Conservation (phyloP, 345 rosid species). For the Corymbia maculata region DNA sequence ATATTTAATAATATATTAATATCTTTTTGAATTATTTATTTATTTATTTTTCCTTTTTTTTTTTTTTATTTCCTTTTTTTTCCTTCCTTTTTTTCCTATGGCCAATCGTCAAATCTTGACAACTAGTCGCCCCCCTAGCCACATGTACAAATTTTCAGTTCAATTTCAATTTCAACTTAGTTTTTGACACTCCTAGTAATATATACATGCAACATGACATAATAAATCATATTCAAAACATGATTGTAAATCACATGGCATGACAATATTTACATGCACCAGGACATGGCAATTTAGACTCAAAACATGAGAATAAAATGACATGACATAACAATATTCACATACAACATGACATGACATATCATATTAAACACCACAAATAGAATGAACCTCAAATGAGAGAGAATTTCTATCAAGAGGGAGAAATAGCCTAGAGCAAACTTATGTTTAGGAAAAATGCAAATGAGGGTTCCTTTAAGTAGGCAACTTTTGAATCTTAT, state of each 20-base stretch:
- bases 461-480: background rate
- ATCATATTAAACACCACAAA: background rate
- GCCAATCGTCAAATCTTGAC: too few species aligned
- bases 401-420: background rate
- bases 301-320: background rate
- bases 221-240: background rate
- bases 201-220: too few species aligned
- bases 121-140: too few species aligned
- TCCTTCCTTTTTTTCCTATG: too few species aligned
- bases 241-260: background rate
- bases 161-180: too few species aligned
- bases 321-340: background rate
- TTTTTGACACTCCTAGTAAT: too few species aligned
- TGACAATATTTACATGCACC: background rate
- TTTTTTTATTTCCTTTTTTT: too few species aligned
- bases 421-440: background rate
- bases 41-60: accelerated
- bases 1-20: too few species aligned
- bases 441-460: background rate
- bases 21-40: too few species aligned
- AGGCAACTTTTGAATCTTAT: background rate
- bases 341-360: too few species aligned
- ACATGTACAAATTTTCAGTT: too few species aligned
- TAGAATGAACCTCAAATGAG: background rate
- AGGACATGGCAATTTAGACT: accelerated